Evolutionary conservation across 768 basidiomycete species (phyloP), one percentile per base, ranked within the genome.

Genomic region (Rhizopogon sp.): DNA sequence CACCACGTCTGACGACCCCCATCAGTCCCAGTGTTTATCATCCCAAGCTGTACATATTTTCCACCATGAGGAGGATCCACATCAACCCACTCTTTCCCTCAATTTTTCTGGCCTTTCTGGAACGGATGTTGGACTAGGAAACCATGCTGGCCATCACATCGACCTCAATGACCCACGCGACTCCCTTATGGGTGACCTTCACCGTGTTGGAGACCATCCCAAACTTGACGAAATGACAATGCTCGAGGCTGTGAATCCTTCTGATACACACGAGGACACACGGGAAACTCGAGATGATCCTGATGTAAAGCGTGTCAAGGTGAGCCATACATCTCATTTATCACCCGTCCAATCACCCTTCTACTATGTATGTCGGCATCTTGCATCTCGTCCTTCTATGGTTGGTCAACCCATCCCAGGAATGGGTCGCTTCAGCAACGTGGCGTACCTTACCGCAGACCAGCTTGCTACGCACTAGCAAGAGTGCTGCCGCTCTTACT

Each of bases 281-380:
- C 84, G 84, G 43, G 87, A 80, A 76, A 68, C 79, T 58, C 72
- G 80, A 6, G 87, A 88, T 55, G 84, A 87, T 62, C 81, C 85
- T 64, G 88, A 89, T 61, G 73, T 88, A 66, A 90, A 90, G 76
- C 89, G 89, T 81, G 88, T 91, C 74, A 91, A 88, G 80, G 87
- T 85, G 67, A 62, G 82, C 64, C 59, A 60, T 66, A 64, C 49
- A 52, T 55, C 47, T 49, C 63, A 56, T 52, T 59, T 58, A 56
- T 46, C 50, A 55, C 61, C 45, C 50, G 55, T 43, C 60, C 56
- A 60, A 47, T 62, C 45, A 45, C 53, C 49, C 35, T 52, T 25
- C 55, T 43, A 53, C 31, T 8, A 31, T 33, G 31, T 40, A 47
- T 63, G 52, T 56, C 56, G 46, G 58, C 55, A 49, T 41, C 50